Percentiles rank a stretch among this genome's conserved stretches.
These are phyloP conservation scores for Plantago ovata DNA, from an alignment of 257 asterid genomes.

Conservation along the genomic window DNA sequence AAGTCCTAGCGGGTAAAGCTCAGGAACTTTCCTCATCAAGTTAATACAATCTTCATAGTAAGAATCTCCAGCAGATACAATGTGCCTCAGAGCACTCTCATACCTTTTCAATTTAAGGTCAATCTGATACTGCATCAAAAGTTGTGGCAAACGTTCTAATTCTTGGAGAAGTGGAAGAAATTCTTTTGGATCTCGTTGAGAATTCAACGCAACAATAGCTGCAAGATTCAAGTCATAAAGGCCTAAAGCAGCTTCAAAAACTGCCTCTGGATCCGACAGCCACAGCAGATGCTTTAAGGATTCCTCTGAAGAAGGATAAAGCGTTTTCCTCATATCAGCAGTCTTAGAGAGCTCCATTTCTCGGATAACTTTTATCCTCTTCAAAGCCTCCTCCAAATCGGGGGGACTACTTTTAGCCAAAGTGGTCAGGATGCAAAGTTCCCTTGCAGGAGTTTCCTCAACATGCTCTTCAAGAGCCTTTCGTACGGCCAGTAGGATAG, in stretches of 20 bases:
- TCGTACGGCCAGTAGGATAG: conserved; percentile 55
- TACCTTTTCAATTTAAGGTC: conserved; percentile 80
- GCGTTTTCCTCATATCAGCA: conserved; percentile 39
- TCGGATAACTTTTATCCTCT: conserved; percentile 71
- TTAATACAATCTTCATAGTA: conserved; percentile 61
- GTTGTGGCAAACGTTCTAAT: conserved; percentile 62
- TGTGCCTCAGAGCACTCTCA: conserved; percentile 77
- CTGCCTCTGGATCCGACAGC: conserved; percentile 82
- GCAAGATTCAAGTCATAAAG: conserved; percentile 95
- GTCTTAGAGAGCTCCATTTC: conserved; percentile 72
- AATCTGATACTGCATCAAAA: conserved; percentile 70
- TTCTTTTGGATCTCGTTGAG: conserved; percentile 94
- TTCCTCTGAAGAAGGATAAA: conserved; percentile 89
- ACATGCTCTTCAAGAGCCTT: conserved; percentile 82
- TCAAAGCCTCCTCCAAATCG: conserved; percentile 82
- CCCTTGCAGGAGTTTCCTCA: conserved; percentile 71
- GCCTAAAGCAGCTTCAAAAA: conserved; percentile 91
- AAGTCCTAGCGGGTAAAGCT: conserved; percentile 77
- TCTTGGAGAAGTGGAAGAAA: conserved; percentile 92
- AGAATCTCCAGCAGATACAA: conserved; percentile 77
- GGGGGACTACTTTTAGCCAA: conserved; percentile 82
- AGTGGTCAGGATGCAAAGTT: conserved; percentile 94
- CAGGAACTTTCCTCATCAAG: conserved; percentile 73
- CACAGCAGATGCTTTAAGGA: conserved; percentile 89
- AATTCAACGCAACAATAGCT: conserved; percentile 94